phyloP scores from a whole-genome alignment of 2,329 filamentous ascomycete species.

The Monosporascus sp. region DNA sequence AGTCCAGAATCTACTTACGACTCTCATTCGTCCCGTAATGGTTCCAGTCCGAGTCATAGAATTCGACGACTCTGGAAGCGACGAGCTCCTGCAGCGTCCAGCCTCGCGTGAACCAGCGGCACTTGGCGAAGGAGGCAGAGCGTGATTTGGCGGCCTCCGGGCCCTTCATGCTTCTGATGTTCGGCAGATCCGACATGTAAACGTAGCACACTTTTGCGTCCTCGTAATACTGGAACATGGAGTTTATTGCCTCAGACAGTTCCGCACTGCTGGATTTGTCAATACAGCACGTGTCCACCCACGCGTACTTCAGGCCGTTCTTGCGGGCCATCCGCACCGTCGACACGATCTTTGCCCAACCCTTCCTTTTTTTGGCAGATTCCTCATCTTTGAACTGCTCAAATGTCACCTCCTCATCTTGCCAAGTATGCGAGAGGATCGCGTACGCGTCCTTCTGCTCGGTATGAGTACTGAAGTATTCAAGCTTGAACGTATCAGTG shows the following conservation, averaged over 20 bases:
- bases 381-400: slow-evolving; percentile 14
- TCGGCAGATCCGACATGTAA: slow-evolving; percentile 16
- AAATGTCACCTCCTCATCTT: slow-evolving; percentile 23
- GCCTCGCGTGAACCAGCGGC: slow-evolving; percentile 8
- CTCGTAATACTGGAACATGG: slow-evolving; percentile 14
- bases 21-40: no score
- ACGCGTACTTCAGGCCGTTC: slow-evolving; percentile 10
- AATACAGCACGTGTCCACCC: slow-evolving; percentile 22
- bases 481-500: no score
- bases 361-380: neutral
- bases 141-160: slow-evolving; percentile 3
- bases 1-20: no score
- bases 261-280: slow-evolving; percentile 10
- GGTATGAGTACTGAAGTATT: no score
- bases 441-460: slow-evolving; percentile 16
- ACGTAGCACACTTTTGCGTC: slow-evolving; percentile 13
- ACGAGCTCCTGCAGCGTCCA: slow-evolving; percentile 16
- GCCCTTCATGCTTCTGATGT: neutral
- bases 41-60: slow-evolving; percentile 13
- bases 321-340: slow-evolving; percentile 6
- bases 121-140: neutral
- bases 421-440: slow-evolving; percentile 33
- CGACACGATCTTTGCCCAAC: slow-evolving; percentile 12
- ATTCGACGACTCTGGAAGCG: slow-evolving; percentile 8
- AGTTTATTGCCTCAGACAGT: no score